Percentiles rank a stretch among this genome's conserved stretches.
phyloP scores from a whole-genome alignment of 345 rosid species.

The Eutrema heterophyllum region DNA sequence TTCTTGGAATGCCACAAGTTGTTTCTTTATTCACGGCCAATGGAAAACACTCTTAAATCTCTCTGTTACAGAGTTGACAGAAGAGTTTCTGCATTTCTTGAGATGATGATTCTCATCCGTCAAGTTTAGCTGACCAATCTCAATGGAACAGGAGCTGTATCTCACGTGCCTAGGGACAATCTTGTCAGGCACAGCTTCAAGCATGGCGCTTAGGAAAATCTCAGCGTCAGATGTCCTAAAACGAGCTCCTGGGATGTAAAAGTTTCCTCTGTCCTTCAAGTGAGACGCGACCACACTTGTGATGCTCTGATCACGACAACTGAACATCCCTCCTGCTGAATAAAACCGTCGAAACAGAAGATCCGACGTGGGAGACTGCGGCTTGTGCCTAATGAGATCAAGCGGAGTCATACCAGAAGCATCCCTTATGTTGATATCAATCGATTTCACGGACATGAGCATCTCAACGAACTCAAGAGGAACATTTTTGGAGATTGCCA shows the following conservation, averaged over 20 bases:
- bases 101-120: conserved; percentile 38
- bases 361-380: conserved; percentile 61
- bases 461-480: conserved; percentile 62
- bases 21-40: conserved; percentile 57
- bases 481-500: conserved; percentile 63
- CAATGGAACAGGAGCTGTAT: conserved; percentile 51
- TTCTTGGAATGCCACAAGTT: conserved; percentile 30
- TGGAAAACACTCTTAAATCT: conserved; percentile 51
- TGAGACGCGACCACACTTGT: conserved; percentile 60
- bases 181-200: conserved; percentile 45
- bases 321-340: conserved; percentile 71
- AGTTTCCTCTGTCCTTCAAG: conserved; percentile 62
- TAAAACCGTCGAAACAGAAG: conserved; percentile 57
- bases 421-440: conserved; percentile 59
- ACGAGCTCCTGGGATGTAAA: conserved; percentile 74
- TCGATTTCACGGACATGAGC: conserved; percentile 57
- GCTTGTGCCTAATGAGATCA: conserved; percentile 66
- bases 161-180: conserved; percentile 40
- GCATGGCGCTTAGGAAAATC: conserved; percentile 53
- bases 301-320: conserved; percentile 47
- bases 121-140: conserved; percentile 37
- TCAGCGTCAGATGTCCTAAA: conserved; percentile 68
- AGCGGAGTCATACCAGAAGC: conserved; percentile 75
- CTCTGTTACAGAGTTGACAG: conserved; percentile 53
- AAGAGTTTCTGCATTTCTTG: conserved; percentile 40